Conservation (phyloP, 345 rosid genomes). For the Gossypium stocksii region DNA sequence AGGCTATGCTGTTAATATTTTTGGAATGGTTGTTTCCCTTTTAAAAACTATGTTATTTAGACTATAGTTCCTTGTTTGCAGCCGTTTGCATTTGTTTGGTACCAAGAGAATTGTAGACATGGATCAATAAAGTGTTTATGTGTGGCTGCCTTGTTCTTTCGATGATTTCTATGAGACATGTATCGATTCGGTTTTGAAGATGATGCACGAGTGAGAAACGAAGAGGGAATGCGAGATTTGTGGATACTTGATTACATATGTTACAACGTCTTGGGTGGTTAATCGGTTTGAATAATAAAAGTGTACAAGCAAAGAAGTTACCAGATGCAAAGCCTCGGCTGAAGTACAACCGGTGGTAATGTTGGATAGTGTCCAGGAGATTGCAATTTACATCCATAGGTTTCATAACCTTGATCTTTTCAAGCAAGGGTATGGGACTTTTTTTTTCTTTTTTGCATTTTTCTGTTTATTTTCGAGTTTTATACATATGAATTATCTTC, state of each 20-base stretch:
- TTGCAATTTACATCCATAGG: slow-evolving; percentile 75
- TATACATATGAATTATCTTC: background rate
- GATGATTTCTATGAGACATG: no score
- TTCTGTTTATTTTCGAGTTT: background rate
- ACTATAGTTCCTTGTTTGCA: no score
- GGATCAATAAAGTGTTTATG: no score
- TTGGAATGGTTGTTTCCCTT: no score
- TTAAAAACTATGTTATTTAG: no score
- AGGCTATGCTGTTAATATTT: no score
- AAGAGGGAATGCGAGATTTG: slow-evolving; percentile 30
- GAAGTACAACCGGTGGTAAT: slow-evolving; percentile 51
- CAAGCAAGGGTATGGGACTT: slow-evolving; percentile 73
- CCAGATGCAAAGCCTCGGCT: slow-evolving; percentile 44
- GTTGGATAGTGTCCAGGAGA: slow-evolving; percentile 72
- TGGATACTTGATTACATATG: slow-evolving; percentile 39
- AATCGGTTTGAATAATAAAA: slow-evolving; percentile 27
- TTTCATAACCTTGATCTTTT: slow-evolving; percentile 86
- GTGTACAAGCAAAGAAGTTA: slow-evolving; percentile 34
- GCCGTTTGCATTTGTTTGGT: no score
- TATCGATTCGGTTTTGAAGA: background rate
- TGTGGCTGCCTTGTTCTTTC: no score
- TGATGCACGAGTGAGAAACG: background rate
- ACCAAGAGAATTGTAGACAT: no score
- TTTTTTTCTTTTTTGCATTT: background rate
- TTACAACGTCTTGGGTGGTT: slow-evolving; percentile 48